A percentile compares a stretch with the other conserved stretches of the same genome.
Evolutionary conservation across 169 alveolate genomes (phyloP).

Genomic region (Eimeria mitis): DNA sequence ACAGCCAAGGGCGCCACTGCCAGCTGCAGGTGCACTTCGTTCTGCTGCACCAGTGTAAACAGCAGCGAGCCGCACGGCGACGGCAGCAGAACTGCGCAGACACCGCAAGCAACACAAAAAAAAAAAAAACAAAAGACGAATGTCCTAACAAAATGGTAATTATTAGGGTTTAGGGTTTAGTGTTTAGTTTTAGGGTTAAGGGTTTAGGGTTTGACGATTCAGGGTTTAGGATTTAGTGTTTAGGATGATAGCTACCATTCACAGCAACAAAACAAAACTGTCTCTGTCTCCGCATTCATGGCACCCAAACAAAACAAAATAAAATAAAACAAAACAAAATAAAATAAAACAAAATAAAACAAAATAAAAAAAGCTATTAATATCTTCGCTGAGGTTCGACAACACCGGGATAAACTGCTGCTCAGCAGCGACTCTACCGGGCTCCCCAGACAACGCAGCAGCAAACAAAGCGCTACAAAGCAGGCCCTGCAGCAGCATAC

Average conservation of each 20-base stretch:
- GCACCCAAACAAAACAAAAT: not conserved
- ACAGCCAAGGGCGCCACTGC: constrained; percentile 40
- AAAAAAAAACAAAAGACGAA: too few relatives aligned
- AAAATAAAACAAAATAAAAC: too few relatives aligned
- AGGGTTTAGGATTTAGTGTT: too few relatives aligned
- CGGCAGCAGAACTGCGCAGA: constrained; percentile 42
- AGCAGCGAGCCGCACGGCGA: constrained; percentile 38
- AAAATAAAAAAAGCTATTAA: too few relatives aligned
- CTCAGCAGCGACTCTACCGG: not conserved
- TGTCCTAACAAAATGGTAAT: too few relatives aligned
- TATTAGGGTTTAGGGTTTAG: too few relatives aligned
- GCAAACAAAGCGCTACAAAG: not conserved
- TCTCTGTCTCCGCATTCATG: not conserved
- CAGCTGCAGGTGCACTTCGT: constrained; percentile 34
- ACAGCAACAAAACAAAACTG: not conserved
- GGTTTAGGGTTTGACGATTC: too few relatives aligned
- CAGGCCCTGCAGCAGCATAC: not conserved
- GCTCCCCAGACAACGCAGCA: not conserved
- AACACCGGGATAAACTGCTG: too few relatives aligned
- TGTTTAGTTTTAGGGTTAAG: too few relatives aligned
- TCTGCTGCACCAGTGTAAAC: constrained; percentile 22
- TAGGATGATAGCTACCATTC: too few relatives aligned
- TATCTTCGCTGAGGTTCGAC: too few relatives aligned
- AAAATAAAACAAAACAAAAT: too few relatives aligned
- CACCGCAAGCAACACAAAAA: not conserved